These are phyloP conservation scores for Nematodospora valgi DNA, from an alignment of 805 yeast genomes.

Conservation along the genomic window DNA sequence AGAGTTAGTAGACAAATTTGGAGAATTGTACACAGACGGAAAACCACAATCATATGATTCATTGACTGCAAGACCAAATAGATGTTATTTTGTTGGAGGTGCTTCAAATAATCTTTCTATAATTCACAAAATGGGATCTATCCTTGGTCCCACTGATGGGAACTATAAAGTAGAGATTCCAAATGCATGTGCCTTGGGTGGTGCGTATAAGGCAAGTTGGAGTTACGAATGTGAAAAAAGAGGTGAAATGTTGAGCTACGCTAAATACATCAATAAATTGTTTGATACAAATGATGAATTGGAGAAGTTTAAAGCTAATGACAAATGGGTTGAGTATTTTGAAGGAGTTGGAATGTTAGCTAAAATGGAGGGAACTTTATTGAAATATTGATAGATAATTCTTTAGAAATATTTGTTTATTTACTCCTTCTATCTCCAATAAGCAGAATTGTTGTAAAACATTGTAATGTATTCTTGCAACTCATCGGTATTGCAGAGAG, in stretches of 20 bases:
- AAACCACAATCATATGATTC: constrained; percentile 42
- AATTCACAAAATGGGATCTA: constrained; percentile 62
- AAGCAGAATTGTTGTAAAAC: too few species aligned
- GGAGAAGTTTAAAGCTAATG: constrained; percentile 36
- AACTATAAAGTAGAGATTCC: constrained; percentile 71
- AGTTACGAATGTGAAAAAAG: constrained; percentile 38
- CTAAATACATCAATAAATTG: constrained; percentile 31
- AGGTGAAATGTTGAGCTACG: constrained; percentile 40
- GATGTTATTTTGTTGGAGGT: constrained; percentile 83
- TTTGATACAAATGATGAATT: constrained; percentile 50
- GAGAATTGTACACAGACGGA: constrained; percentile 48
- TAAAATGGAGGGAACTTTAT: constrained; percentile 33
- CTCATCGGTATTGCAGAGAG: too few species aligned
- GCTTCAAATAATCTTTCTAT: constrained; percentile 72
- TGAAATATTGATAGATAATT: constrained; percentile 1
- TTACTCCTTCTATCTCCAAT: too few species aligned
- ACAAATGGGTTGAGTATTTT: constrained; percentile 47
- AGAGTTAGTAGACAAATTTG: constrained; percentile 30
- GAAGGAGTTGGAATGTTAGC: constrained; percentile 53
- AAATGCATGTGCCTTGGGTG: constrained; percentile 91
- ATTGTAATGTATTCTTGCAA: too few species aligned
- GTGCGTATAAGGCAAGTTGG: constrained; percentile 85
- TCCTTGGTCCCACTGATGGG: constrained; percentile 65
- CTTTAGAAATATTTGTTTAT: too few species aligned
- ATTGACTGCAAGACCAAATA: constrained; percentile 55